phyloP scores from a whole-genome alignment of 2,329 filamentous ascomycete genomes.

The Neonectria magnoliae region DNA sequence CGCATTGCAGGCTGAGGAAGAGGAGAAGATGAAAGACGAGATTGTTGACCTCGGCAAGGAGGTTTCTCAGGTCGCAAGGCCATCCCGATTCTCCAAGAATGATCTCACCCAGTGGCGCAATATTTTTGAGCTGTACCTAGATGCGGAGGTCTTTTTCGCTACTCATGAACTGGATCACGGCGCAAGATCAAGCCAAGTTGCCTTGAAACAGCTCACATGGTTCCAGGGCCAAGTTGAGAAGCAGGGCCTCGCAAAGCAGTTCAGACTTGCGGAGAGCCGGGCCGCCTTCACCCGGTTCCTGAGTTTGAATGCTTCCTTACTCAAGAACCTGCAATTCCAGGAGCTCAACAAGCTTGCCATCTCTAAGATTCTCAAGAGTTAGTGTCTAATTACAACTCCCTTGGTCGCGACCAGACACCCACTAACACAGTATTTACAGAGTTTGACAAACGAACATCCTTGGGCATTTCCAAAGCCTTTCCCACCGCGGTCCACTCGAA shows the following conservation, averaged over 20 bases:
- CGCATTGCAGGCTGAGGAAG: conserved; percentile 72
- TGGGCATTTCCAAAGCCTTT: conserved; percentile 73
- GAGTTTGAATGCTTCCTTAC: conserved; percentile 76
- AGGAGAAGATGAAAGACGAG: conserved; percentile 68
- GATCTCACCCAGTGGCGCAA: conserved; percentile 82
- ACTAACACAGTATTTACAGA: conserved; percentile 61
- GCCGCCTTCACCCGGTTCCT: conserved; percentile 75
- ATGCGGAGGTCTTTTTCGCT: conserved; percentile 85
- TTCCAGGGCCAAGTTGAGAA: conserved; percentile 76
- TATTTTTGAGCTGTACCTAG: conserved; percentile 83
- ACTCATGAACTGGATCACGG: conserved; percentile 77
- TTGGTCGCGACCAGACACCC: neutral
- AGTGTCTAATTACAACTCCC: conserved; percentile 37
- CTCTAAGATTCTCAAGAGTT: conserved; percentile 86
- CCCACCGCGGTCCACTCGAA: conserved; percentile 67
- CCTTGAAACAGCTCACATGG: conserved; percentile 73
- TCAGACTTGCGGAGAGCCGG: conserved; percentile 74
- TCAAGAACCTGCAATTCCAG: conserved; percentile 84
- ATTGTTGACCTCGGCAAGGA: conserved; percentile 72
- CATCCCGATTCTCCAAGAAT: conserved; percentile 68
- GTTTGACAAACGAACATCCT: conserved; percentile 85
- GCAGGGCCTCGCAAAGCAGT: conserved; percentile 66
- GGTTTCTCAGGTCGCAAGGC: conserved; percentile 72
- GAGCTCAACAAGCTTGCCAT: conserved; percentile 84
- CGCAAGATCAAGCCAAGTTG: conserved; percentile 70